Evolutionary conservation across 192 early-diverging fungal genomes (phyloP), one percentile per base, ranked within the genome.

Genomic region (Borealophlyctis nickersoniae): DNA sequence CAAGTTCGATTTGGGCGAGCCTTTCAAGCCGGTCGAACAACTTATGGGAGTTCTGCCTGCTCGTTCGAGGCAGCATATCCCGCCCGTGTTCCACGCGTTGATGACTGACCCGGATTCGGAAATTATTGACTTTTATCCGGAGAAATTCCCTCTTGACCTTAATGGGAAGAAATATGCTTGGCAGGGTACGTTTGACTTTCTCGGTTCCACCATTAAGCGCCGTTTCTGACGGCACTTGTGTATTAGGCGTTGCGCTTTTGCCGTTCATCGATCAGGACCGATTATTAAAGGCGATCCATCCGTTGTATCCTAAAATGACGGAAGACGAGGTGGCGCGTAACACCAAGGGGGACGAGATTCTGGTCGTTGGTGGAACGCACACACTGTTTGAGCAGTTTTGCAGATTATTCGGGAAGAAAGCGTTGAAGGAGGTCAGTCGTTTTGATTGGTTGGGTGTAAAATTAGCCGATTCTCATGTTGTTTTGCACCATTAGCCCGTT

Each of bases 111-210:
- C 81, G 0, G 66, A 85, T 4, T 93, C 91, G n/a, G 91, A 92
- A 2, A 95, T 99, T 49, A 90, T 87, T 67, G 95, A 99, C 60
- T 89, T 98, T 73, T 99, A 92, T 79, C 97, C 97, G 31, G 77
- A 71, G 30, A 85, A 89, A 33, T 98, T 99, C 77, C 87, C 89
- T 2, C 77, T 91, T 14, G 97, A 99, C 65, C 79, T 97, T 81
- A 99, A 99, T 71, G 97, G 97, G 60, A 99, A 99, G 79, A 97
- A 96, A 70, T 89, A 91, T 76, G 87, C 88, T 2, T 99, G 95
- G 95, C 95, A 99, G 78, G 95, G 93, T 19, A 0, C 22, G 51
- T 30, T 22, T 71, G 39, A 24, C 54, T 5, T 19, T 24, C 13
- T 28, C 16, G 27, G 0, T 26, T n/a, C 22, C 19, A 13, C 19